A percentile compares a stretch with the other conserved stretches of the same genome.
Evolutionary conservation across 306 rosid genomes (phyloP).

Genomic region (Corylus avellana): DNA sequence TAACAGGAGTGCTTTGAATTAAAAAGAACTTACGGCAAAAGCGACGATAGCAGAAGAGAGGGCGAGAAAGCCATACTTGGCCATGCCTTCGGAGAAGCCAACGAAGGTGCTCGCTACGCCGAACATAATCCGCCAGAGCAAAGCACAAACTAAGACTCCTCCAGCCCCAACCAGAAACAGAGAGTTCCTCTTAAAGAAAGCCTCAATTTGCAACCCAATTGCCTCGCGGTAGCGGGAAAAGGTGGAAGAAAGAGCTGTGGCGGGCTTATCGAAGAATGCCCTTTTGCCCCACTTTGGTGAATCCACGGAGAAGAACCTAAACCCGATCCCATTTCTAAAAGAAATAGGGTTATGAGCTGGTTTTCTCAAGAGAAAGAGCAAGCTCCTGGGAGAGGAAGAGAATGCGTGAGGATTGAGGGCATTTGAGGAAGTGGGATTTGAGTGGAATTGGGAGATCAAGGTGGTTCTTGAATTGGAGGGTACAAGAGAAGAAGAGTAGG

Average conservation of each 20-base stretch:
- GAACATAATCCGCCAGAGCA: slow-evolving; percentile 79
- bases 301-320: slow-evolving; percentile 55
- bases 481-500: slow-evolving; percentile 17
- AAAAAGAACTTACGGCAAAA: slow-evolving; percentile 69
- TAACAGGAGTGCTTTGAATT: background rate
- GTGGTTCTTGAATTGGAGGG: background rate
- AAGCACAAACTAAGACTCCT: slow-evolving; percentile 61
- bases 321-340: slow-evolving; percentile 3
- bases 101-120: slow-evolving; percentile 76
- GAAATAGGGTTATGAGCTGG: background rate
- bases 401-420: slow-evolving; percentile 1
- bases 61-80: slow-evolving; percentile 94
- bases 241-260: slow-evolving; percentile 48
- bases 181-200: slow-evolving; percentile 69
- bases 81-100: slow-evolving; percentile 83
- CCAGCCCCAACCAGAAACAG: slow-evolving; percentile 63
- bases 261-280: slow-evolving; percentile 54
- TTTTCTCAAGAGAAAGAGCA: slow-evolving; percentile 2
- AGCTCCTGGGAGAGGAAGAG: slow-evolving; percentile 2
- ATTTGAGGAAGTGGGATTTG: slow-evolving; percentile 33
- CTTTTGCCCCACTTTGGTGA: slow-evolving; percentile 46
- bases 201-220: slow-evolving; percentile 79
- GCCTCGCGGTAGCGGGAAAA: slow-evolving; percentile 78
- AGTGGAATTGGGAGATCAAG: slow-evolving; percentile 14
- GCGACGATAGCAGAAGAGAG: slow-evolving; percentile 88